These are phyloP conservation scores for Dioscorea cayenensis DNA, from an alignment of 116 monocot genomes.

Conservation along the genomic window DNA sequence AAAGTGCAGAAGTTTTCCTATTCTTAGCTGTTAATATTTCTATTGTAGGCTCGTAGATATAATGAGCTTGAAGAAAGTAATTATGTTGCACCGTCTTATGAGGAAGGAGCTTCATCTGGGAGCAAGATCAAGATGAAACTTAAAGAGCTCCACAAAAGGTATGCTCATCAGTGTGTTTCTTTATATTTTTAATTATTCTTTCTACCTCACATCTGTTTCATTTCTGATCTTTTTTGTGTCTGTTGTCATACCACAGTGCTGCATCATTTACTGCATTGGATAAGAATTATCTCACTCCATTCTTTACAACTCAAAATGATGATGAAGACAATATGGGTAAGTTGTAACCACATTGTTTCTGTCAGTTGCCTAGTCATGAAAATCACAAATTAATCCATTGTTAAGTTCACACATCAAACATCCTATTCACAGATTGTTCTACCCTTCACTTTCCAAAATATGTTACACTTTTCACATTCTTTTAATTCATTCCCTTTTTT, in stretches of 20 bases:
- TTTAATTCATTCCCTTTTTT: too few species aligned
- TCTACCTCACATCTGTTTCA: neutral
- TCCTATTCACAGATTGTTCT: too few species aligned
- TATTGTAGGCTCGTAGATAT: too few species aligned
- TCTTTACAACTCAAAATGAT: constrained; percentile 91
- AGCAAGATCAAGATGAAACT: constrained; percentile 79
- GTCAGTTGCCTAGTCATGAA: neutral
- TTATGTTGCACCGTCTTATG: constrained; percentile 59
- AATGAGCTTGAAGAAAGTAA: constrained; percentile 24
- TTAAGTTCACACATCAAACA: neutral
- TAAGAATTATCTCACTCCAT: constrained; percentile 95
- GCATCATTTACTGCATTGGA: constrained; percentile 84
- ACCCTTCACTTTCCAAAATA: too few species aligned
- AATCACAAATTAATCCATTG: neutral
- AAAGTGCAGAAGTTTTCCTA: too few species aligned
- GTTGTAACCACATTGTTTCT: neutral
- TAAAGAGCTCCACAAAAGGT: constrained; percentile 82
- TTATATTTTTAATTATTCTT: neutral
- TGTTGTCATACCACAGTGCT: constrained; percentile 41
- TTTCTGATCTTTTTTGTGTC: constrained; percentile 1
- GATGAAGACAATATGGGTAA: constrained; percentile 64
- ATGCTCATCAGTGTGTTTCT: neutral
- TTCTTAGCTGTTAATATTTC: too few species aligned
- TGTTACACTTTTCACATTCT: too few species aligned
- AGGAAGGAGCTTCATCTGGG: constrained; percentile 76